Evolutionary conservation across 2,329 filamentous ascomycete species (phyloP).

Genomic region (Rutstroemia sp.): DNA sequence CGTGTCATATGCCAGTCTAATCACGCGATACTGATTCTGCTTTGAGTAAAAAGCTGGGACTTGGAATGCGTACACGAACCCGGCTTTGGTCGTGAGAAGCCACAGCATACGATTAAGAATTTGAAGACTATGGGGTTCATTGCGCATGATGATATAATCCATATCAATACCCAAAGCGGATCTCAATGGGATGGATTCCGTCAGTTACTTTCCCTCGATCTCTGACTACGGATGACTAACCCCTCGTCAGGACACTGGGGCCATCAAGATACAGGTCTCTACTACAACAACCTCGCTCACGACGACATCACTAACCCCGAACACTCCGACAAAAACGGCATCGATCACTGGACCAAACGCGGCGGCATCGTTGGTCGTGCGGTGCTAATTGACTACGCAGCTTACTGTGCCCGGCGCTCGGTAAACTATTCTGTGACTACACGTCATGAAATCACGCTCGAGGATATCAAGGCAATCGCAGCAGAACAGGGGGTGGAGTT

Average conservation of each 20-base stretch:
- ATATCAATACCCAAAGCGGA: slow-evolving; percentile 40
- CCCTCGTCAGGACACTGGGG: slow-evolving; percentile 22
- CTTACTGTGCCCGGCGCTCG: slow-evolving; percentile 29
- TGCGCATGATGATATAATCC: slow-evolving; percentile 47
- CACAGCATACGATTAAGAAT: slow-evolving; percentile 11
- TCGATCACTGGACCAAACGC: slow-evolving; percentile 23
- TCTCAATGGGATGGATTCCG: slow-evolving; percentile 41
- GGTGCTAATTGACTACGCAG: slow-evolving; percentile 44
- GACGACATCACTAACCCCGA: slow-evolving; percentile 27
- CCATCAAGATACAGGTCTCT: slow-evolving; percentile 21
- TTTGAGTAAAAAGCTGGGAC: slow-evolving; percentile 8
- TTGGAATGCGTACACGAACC: slow-evolving; percentile 13
- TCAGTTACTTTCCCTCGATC: not conserved
- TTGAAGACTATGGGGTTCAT: slow-evolving; percentile 23
- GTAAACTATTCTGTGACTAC: slow-evolving; percentile 32
- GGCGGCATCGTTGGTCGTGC: slow-evolving; percentile 31
- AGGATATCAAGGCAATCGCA: slow-evolving; percentile 37
- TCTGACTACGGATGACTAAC: no score
- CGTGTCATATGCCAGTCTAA: not conserved
- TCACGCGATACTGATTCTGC: not conserved
- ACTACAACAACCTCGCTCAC: slow-evolving; percentile 28
- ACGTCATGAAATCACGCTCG: slow-evolving; percentile 29
- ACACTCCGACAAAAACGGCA: slow-evolving; percentile 28
- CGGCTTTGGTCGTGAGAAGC: slow-evolving; percentile 14
- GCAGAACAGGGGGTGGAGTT: slow-evolving; percentile 38